These are phyloP conservation scores for Exserohilum rostratum DNA, from an alignment of 2,329 filamentous ascomycete species.

Conservation along the genomic window DNA sequence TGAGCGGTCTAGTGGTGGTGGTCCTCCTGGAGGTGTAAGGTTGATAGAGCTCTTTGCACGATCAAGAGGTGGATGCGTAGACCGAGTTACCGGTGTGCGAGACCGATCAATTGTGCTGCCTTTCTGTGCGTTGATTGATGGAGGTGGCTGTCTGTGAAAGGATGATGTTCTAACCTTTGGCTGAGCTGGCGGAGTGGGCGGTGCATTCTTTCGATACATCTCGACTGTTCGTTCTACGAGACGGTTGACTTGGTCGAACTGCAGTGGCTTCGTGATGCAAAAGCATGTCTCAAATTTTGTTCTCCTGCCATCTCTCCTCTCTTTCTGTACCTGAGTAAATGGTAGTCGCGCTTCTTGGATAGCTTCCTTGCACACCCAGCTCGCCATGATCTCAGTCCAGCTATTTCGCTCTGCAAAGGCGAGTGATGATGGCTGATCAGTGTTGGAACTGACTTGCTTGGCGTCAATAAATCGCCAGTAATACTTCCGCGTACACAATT, in stretches of 20 bases:
- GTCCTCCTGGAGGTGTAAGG: slow-evolving; percentile 16
- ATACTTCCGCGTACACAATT: slow-evolving; percentile 37
- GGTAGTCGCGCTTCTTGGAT: slow-evolving; percentile 41
- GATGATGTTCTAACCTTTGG: slow-evolving; percentile 27
- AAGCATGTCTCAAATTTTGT: slow-evolving; percentile 47
- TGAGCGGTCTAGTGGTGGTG: slow-evolving; percentile 36
- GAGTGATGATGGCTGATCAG: slow-evolving; percentile 31
- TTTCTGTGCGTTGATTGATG: slow-evolving; percentile 11
- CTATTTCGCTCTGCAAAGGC: slow-evolving; percentile 38
- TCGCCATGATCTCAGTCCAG: slow-evolving; percentile 46
- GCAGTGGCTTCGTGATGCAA: slow-evolving; percentile 41
- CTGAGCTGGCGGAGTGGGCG: slow-evolving; percentile 15
- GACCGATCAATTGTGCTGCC: slow-evolving; percentile 27
- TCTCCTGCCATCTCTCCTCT: slow-evolving; percentile 34
- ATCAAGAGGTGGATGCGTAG: slow-evolving; percentile 27
- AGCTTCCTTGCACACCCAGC: slow-evolving; percentile 49
- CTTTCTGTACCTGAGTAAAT: slow-evolving; percentile 44
- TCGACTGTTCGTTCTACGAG: slow-evolving; percentile 50
- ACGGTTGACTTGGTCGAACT: slow-evolving; percentile 42
- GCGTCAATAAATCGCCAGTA: slow-evolving; percentile 47
- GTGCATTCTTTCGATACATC: slow-evolving; percentile 38
- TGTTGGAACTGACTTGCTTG: slow-evolving; percentile 39
- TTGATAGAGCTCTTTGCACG: slow-evolving; percentile 28
- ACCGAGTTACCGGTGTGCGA: slow-evolving; percentile 29
- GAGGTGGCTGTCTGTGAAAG: slow-evolving; percentile 24